Percentiles rank a stretch among this genome's conserved stretches.
Conservation (phyloP, 2,329 filamentous ascomycete genomes). For the Cladorrhinum sp. region DNA sequence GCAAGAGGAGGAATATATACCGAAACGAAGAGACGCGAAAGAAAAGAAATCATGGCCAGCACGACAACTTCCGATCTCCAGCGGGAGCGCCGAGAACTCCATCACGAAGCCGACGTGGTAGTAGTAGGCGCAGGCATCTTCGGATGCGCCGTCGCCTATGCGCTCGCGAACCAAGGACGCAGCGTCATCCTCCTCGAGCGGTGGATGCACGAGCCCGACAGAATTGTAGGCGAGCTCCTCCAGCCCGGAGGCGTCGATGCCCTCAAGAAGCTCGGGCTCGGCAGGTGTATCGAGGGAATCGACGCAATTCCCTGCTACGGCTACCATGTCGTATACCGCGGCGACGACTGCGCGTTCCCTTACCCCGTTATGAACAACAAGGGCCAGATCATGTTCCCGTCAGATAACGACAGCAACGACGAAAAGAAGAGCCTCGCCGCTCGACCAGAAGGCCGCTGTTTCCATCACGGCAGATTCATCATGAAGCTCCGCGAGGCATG, state of each 20-base stretch:
- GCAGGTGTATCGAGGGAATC: constrained; percentile 80
- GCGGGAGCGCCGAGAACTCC: constrained; percentile 46
- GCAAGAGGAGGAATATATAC: constrained; percentile 9
- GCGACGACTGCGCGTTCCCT: constrained; percentile 67
- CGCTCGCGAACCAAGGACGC: constrained; percentile 83
- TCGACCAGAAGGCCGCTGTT: constrained; percentile 69
- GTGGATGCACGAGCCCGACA: constrained; percentile 86
- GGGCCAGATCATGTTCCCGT: constrained; percentile 35
- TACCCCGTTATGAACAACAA: constrained; percentile 66
- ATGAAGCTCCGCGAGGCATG: constrained; percentile 75
- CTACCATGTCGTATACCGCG: constrained; percentile 84
- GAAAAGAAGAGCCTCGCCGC: constrained; percentile 11
- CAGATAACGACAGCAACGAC: background rate
- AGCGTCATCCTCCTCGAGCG: constrained; percentile 87
- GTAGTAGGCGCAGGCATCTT: constrained; percentile 90
- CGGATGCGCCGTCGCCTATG: constrained; percentile 80
- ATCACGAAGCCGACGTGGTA: constrained; percentile 75
- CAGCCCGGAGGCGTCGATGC: constrained; percentile 88
- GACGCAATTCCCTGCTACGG: constrained; percentile 80
- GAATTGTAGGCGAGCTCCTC: constrained; percentile 92
- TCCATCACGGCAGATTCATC: constrained; percentile 95
- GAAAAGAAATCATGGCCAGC: constrained; percentile 29
- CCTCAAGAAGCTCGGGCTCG: constrained; percentile 74
- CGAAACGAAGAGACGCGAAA: background rate
- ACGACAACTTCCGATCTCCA: constrained; percentile 38